A percentile compares a stretch with the other conserved stretches of the same genome.
These are phyloP conservation scores for Vanilla planifolia DNA, from an alignment of 106 monocot species.

Conservation along the genomic window DNA sequence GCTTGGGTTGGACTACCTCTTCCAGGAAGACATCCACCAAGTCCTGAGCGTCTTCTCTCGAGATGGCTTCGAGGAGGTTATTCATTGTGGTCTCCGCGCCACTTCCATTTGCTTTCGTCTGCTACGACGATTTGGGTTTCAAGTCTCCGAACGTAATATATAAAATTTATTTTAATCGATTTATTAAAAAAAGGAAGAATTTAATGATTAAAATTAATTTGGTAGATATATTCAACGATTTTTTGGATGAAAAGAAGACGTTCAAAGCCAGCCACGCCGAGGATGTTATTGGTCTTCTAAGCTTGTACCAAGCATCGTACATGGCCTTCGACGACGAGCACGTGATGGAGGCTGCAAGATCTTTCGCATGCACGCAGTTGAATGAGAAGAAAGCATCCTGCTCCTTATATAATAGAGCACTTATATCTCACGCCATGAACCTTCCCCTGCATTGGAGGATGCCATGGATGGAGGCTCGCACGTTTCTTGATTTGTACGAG, in stretches of 20 bases:
- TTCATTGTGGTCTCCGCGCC: background rate
- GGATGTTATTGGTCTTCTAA: background rate
- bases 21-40: background rate
- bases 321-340: background rate
- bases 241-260: background rate
- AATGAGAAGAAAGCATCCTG: background rate
- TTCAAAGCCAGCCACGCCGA: background rate
- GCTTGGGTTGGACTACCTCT: background rate
- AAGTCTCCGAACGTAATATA: background rate
- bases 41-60: background rate
- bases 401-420: background rate
- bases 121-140: background rate
- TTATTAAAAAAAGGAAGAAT: background rate
- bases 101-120: background rate
- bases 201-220: too few relatives aligned
- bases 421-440: background rate
- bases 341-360: background rate
- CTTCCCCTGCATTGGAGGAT: background rate
- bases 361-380: background rate
- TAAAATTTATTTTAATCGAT: background rate
- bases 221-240: background rate
- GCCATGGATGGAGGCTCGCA: constrained; percentile 4
- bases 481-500: background rate
- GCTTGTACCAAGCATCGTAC: constrained; percentile 5
- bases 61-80: background rate